Conservation (phyloP, 2,329 filamentous ascomycete species). For the Colletotrichum lupini region DNA sequence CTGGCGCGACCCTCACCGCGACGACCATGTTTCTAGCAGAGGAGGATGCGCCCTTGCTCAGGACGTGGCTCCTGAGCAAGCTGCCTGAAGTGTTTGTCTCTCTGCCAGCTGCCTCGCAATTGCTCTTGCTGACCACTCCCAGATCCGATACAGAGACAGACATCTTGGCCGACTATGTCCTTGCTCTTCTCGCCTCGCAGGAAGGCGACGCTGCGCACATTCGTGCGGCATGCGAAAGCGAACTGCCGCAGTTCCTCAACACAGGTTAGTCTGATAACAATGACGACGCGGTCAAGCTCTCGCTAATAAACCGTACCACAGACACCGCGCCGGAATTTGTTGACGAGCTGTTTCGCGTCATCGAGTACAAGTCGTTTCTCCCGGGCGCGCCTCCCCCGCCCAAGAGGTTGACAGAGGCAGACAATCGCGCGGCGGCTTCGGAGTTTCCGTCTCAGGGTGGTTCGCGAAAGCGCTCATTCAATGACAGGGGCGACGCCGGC, state of each 20-base stretch:
- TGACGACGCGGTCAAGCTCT: not conserved
- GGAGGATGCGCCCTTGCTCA: conserved; percentile 71
- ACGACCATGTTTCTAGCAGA: conserved; percentile 71
- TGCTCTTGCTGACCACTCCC: conserved; percentile 12
- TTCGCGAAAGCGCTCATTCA: conserved; percentile 49
- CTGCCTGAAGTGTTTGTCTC: conserved; percentile 36
- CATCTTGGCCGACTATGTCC: conserved; percentile 86
- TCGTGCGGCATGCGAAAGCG: conserved; percentile 74
- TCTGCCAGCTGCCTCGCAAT: not conserved
- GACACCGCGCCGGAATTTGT: conserved; percentile 46
- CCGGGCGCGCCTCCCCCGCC: conserved; percentile 63
- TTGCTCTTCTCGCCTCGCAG: conserved; percentile 75
- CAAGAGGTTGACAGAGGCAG: conserved; percentile 35
- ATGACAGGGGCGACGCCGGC: conserved; percentile 41
- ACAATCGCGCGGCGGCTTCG: conserved; percentile 24
- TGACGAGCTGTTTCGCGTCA: conserved; percentile 75
- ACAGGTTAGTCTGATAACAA: conserved; percentile 61
- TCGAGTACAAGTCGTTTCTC: conserved; percentile 71
- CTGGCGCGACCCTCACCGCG: conserved; percentile 11
- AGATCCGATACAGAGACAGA: conserved; percentile 85
- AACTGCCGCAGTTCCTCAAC: conserved; percentile 80
- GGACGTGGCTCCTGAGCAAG: conserved; percentile 78
- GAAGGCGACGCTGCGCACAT: conserved; percentile 75
- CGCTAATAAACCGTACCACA: not conserved
- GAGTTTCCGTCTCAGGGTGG: conserved; percentile 35